Evolutionary conservation across 306 rosid genomes (phyloP).

Genomic region (Pyrus pyrifolia): DNA sequence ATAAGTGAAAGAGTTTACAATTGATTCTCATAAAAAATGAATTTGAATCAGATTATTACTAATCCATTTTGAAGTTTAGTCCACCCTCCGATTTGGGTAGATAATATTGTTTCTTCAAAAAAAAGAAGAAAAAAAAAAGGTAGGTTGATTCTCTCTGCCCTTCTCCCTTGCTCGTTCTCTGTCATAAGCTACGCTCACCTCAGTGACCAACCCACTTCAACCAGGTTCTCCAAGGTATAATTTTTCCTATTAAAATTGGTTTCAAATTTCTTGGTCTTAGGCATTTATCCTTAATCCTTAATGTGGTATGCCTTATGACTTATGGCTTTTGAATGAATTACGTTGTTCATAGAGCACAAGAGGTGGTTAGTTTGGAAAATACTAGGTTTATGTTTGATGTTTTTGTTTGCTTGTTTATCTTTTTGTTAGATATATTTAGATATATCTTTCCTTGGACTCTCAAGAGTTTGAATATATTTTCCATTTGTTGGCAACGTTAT

Average conservation of each 20-base stretch:
- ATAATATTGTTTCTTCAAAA: too few species aligned
- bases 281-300: not conserved
- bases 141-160: not conserved
- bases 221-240: not conserved
- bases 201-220: not conserved
- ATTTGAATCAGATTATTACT: too few species aligned
- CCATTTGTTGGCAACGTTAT: too few species aligned
- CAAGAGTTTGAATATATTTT: too few species aligned
- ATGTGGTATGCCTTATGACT: not conserved
- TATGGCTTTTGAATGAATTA: not conserved
- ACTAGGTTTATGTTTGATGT: not conserved
- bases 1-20: too few species aligned
- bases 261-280: not conserved
- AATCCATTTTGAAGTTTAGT: rapidly evolving
- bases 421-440: too few species aligned
- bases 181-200: not conserved
- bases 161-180: not conserved
- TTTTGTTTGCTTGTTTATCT: not conserved
- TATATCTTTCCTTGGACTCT: too few species aligned
- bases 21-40: rapidly evolving
- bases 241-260: not conserved
- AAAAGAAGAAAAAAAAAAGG: too few species aligned
- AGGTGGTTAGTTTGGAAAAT: not conserved
- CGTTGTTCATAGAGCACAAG: not conserved
- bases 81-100: rapidly evolving